Evolutionary conservation across 1,284 basidiomycete genomes (phyloP), one percentile per base, ranked within the genome.

Genomic region (Prillingera fragicola): DNA sequence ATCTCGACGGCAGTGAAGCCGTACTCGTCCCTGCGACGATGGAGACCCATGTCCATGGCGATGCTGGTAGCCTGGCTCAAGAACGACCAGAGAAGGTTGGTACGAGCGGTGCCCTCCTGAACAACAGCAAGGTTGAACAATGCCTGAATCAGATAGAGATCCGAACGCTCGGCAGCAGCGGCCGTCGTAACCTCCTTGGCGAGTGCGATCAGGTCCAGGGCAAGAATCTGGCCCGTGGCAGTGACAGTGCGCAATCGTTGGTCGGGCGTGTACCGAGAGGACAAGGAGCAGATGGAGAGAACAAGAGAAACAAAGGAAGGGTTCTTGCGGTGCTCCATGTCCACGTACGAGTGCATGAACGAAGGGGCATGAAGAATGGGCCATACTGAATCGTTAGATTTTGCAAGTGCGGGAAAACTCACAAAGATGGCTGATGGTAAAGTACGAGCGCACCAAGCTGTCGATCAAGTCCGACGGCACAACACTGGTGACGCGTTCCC

Each of bases 331-430:
- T 36, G 38, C 26, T 50, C 37, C 6, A 54, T 44, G 24, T 49
- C 45, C 21, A 43, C 35, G 32, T 58, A 60, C 14, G 38, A 48
- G 27, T 52, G 43, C 59, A 63, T 57, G 41, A 60, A 60, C 15
- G 57, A 57, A 9, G 60, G 60, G 8, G 55, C 58, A 36, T 63
- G 60, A 5, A 63, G 46, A 26, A 63, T 59, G 6, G 60, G 60
- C 59, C 59, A 63, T 13, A 63, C 57, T 61, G 41, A 12, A 36
- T 4, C 18, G 3, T 29, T 47, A n/a, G 48, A 38, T 14, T 17
- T 13, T 12, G 26, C 33, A 35, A 10, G 23, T 8, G 34, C 7
- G 15, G 6, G 8, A 19, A 15, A 1, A 55, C 59, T 54, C 35
- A 61, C 59, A 38, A 13, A 63, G 48, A 18, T 63, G 55, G 26